These are phyloP conservation scores for Vitis riparia DNA, from an alignment of 164 flowering plant genomes.

Conservation along the genomic window DNA sequence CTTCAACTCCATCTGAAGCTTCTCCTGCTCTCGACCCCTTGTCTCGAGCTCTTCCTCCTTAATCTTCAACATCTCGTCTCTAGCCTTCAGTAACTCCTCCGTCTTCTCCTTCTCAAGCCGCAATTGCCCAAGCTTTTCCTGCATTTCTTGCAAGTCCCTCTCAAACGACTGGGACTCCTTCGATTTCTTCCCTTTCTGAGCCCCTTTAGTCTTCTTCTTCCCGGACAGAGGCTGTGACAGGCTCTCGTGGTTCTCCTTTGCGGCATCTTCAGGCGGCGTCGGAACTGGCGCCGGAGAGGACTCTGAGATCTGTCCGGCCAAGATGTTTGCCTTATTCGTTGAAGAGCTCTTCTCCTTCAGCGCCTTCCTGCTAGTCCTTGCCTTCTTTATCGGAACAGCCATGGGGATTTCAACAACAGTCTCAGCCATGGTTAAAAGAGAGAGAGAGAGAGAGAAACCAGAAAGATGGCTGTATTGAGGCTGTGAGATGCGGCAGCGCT, in stretches of 20 bases:
- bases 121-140: constrained; percentile 64
- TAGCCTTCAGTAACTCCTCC: constrained; percentile 64
- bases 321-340: constrained; percentile 47
- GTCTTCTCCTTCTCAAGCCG: constrained; percentile 79
- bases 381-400: constrained; percentile 36
- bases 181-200: constrained; percentile 3
- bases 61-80: constrained; percentile 56
- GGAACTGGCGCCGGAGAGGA: constrained; percentile 27
- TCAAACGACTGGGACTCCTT: constrained; percentile 44
- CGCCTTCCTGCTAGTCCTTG: constrained; percentile 45
- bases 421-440: constrained; percentile 34
- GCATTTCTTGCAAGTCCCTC: constrained; percentile 72
- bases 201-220: constrained; percentile 20
- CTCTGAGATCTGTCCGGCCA: constrained; percentile 38
- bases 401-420: constrained; percentile 20
- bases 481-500: neutral
- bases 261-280: constrained; percentile 8
- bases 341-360: constrained; percentile 58
- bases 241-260: constrained; percentile 55
- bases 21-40: constrained; percentile 60
- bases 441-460: constrained; percentile 6
- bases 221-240: constrained; percentile 40
- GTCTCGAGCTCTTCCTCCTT: constrained; percentile 68
- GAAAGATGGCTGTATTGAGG: constrained; percentile 1
- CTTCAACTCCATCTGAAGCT: constrained; percentile 76